These are phyloP conservation scores for Nematodospora valgi DNA, from an alignment of 805 yeast genomes.

Conservation along the genomic window DNA sequence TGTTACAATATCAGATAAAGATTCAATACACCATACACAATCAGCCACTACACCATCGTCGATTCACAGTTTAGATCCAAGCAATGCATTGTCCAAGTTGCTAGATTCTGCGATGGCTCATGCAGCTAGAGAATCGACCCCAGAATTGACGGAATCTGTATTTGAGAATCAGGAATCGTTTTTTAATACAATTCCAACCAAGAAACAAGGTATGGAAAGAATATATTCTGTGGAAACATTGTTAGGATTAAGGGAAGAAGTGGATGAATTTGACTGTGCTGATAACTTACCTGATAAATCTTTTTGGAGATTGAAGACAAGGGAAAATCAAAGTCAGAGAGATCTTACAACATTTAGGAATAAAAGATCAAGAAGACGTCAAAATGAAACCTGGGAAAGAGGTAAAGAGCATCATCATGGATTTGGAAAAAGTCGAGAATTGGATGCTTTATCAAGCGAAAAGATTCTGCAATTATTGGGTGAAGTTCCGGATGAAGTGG, in stretches of 20 bases:
- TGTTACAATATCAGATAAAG: slow-evolving; percentile 15
- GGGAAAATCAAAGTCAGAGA: not conserved
- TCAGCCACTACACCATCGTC: not conserved
- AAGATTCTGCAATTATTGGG: slow-evolving; percentile 35
- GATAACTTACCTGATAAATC: slow-evolving; percentile 42
- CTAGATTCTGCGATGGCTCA: slow-evolving; percentile 46
- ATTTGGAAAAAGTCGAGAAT: slow-evolving; percentile 18
- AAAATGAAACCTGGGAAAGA: slow-evolving; percentile 31
- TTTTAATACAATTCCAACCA: slow-evolving; percentile 2
- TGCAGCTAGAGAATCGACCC: slow-evolving; percentile 43
- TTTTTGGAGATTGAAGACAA: slow-evolving; percentile 42
- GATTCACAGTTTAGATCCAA: slow-evolving; percentile 23
- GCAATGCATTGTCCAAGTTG: slow-evolving; percentile 37
- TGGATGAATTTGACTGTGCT: slow-evolving; percentile 27
- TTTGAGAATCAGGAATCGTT: no score
- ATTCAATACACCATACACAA: not conserved
- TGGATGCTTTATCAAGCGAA: slow-evolving; percentile 29
- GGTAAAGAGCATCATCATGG: not conserved
- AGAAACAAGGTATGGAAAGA: slow-evolving; percentile 3
- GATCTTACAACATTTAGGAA: slow-evolving; percentile 14
- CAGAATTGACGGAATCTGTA: slow-evolving; percentile 18
- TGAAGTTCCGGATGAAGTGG: slow-evolving; percentile 30
- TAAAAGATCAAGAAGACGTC: slow-evolving; percentile 13
- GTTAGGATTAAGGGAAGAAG: slow-evolving; percentile 30
- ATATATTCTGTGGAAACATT: slow-evolving; percentile 28